Evolutionary conservation across 2,329 filamentous ascomycete species (phyloP), one percentile per base, ranked within the genome.

Genomic region (Ascochyta rabiei): DNA sequence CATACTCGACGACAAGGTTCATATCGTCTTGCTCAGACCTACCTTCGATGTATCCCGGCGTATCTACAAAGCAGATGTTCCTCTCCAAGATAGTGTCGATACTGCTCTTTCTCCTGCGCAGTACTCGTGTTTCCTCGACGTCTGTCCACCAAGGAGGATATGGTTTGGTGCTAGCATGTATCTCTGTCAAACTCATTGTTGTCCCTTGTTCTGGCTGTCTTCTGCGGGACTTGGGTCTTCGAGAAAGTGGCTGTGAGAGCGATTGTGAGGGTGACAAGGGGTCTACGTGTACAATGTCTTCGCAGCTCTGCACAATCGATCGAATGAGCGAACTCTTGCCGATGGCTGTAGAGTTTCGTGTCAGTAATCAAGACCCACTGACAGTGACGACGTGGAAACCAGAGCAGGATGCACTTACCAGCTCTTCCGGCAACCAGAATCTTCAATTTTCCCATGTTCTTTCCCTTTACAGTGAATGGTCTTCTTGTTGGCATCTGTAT

Each of bases 231-330:
- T 62, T 71, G 3, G 64, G 57, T 52, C 61, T 69, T 30, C 60
- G 56, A 15, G 60, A 59, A n/a, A 60, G 53, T 31, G 69, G 48
- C 19, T 67, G 60, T 30, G 69, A 55, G 43, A 69, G 44, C 45
- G 71, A 67, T 10, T 62, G 62, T 6, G 64, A 65, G 3, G 57
- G 70, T 15, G 71, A 70, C 12, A 87, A 77, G 3, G 89, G 83
- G 70, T 98, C 93, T 48, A 96, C 87, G 72, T 99, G 93, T 2
- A 98, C 93, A 59, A 99, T 96, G 69, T 98, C 91, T 68, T 93
- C 86, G 72, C 91, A 96, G 3, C 80, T 82, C 69, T 96, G 91
- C 15, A 96, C 87, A 40, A 99, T 90, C 2, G 91, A 90, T 70
- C 89, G 90, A 65, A 98, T 89, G 44, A 98, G 83, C 3, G 90